Percentiles rank a stretch among this genome's conserved stretches.
Conservation (phyloP, 23 red algal species). For the Gracilaria caudata region DNA sequence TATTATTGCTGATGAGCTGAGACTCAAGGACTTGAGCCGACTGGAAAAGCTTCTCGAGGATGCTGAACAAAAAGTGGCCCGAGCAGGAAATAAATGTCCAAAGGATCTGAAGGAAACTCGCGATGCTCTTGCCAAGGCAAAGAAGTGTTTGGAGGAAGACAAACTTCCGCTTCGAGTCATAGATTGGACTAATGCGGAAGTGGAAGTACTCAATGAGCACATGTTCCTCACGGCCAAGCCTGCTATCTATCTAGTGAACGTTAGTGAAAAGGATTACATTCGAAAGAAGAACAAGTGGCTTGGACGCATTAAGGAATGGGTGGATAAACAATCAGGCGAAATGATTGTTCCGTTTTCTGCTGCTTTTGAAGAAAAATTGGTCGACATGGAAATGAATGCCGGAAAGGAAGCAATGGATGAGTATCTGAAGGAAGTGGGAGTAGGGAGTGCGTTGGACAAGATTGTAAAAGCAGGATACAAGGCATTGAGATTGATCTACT, state of each 20-base stretch:
- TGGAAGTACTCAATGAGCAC: slow-evolving; percentile 88
- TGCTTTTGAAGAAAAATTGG: slow-evolving; percentile 74
- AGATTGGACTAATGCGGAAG: slow-evolving; percentile 87
- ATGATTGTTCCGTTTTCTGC: slow-evolving; percentile 88
- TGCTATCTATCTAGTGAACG: slow-evolving; percentile 86
- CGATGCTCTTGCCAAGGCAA: slow-evolving; percentile 76
- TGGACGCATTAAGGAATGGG: slow-evolving; percentile 93
- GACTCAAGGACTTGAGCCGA: slow-evolving; percentile 84
- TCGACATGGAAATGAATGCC: slow-evolving; percentile 74
- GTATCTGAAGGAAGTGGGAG: slow-evolving; percentile 66
- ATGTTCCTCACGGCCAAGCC: slow-evolving; percentile 96
- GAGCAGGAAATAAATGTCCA: slow-evolving; percentile 82
- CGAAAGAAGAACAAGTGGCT: slow-evolving; percentile 98
- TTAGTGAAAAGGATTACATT: slow-evolving; percentile 93
- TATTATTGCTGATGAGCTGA: slow-evolving; percentile 88
- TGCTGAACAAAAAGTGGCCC: slow-evolving; percentile 54
- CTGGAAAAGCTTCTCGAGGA: slow-evolving; percentile 72
- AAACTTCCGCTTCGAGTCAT: slow-evolving; percentile 74
- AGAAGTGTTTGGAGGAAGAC: slow-evolving; percentile 65
- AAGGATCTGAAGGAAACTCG: slow-evolving; percentile 84
- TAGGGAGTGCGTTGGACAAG: slow-evolving; percentile 72
- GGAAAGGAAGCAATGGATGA: slow-evolving; percentile 44
- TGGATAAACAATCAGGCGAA: slow-evolving; percentile 86
- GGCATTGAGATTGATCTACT: slow-evolving; percentile 87
- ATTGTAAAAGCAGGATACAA: slow-evolving; percentile 82